A percentile compares a stretch with the other conserved stretches of the same genome.
These are phyloP conservation scores for Leccinum longicurvipes DNA, from an alignment of 768 basidiomycete genomes.

Conservation along the genomic window DNA sequence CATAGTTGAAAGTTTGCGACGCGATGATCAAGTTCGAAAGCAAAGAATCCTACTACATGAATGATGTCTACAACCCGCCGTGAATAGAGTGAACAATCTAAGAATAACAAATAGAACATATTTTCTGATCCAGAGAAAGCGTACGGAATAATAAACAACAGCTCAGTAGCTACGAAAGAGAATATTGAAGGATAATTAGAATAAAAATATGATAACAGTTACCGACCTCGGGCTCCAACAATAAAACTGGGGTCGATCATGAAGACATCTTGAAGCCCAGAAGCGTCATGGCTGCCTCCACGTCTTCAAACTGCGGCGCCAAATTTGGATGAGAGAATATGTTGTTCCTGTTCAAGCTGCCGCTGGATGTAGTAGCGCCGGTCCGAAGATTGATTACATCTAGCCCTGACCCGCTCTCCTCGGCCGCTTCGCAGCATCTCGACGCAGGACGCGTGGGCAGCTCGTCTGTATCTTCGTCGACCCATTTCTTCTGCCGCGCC, in stretches of 20 bases:
- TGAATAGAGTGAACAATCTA: background rate
- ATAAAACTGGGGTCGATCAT: background rate
- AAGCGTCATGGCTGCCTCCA: constrained; percentile 36
- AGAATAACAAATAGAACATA: background rate
- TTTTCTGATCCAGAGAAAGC: background rate
- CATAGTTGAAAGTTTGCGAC: background rate
- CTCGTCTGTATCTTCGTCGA: constrained; percentile 21
- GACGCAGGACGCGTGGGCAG: constrained; percentile 7
- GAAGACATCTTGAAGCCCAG: constrained; percentile 30
- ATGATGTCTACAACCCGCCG: background rate
- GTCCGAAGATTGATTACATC: constrained; percentile 16
- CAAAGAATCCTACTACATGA: background rate
- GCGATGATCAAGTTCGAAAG: background rate
- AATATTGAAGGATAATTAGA: constrained; percentile 32
- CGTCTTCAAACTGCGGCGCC: constrained; percentile 28
- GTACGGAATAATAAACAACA: constrained; percentile 11
- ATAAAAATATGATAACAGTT: constrained; percentile 12
- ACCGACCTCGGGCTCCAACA: background rate
- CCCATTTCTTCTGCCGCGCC: constrained; percentile 31
- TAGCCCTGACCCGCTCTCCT: constrained; percentile 13
- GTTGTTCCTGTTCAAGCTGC: background rate
- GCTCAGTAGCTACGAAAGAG: background rate
- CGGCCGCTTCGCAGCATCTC: constrained; percentile 3
- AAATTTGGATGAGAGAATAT: background rate
- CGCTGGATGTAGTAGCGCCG: background rate